These are phyloP conservation scores for Pleomassaria siparia DNA, from an alignment of 2,329 filamentous ascomycete species.

Conservation along the genomic window DNA sequence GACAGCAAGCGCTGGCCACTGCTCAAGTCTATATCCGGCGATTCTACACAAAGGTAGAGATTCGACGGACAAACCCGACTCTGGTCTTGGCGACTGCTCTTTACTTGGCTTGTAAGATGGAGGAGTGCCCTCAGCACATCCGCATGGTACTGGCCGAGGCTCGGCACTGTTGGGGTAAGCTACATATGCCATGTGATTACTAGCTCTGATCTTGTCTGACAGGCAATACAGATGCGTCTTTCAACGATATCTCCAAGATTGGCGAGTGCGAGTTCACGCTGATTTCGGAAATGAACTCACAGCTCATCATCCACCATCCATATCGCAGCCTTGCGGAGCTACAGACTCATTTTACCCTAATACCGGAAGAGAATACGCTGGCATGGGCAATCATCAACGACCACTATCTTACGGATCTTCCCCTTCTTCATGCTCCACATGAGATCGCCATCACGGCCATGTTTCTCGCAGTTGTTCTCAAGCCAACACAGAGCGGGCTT, in stretches of 20 bases:
- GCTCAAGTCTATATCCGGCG: slow-evolving; percentile 93
- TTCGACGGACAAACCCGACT: slow-evolving; percentile 90
- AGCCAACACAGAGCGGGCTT: slow-evolving; percentile 60
- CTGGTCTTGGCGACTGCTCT: slow-evolving; percentile 89
- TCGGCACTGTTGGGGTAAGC: slow-evolving; percentile 60
- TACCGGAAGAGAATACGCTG: slow-evolving; percentile 75
- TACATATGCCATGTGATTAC: background rate
- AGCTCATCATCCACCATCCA: slow-evolving; percentile 87
- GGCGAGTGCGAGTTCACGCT: slow-evolving; percentile 93
- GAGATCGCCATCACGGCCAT: slow-evolving; percentile 85
- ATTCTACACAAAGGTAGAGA: slow-evolving; percentile 89
- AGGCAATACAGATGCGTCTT: slow-evolving; percentile 30
- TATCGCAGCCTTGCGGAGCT: slow-evolving; percentile 79
- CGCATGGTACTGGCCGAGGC: slow-evolving; percentile 86
- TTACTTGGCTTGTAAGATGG: slow-evolving; percentile 96
- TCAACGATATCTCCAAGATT: slow-evolving; percentile 73
- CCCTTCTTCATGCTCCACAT: slow-evolving; percentile 82
- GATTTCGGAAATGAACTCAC: slow-evolving; percentile 87
- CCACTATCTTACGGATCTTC: slow-evolving; percentile 89
- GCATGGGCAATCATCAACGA: slow-evolving; percentile 88
- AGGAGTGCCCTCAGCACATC: slow-evolving; percentile 96
- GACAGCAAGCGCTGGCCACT: slow-evolving; percentile 91
- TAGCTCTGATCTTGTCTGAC: slow-evolving; percentile 9
- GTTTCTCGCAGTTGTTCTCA: slow-evolving; percentile 78
- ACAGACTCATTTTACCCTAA: slow-evolving; percentile 68